Evolutionary conservation across 768 basidiomycete species (phyloP).

Genomic region (Russula griseocarnosa): DNA sequence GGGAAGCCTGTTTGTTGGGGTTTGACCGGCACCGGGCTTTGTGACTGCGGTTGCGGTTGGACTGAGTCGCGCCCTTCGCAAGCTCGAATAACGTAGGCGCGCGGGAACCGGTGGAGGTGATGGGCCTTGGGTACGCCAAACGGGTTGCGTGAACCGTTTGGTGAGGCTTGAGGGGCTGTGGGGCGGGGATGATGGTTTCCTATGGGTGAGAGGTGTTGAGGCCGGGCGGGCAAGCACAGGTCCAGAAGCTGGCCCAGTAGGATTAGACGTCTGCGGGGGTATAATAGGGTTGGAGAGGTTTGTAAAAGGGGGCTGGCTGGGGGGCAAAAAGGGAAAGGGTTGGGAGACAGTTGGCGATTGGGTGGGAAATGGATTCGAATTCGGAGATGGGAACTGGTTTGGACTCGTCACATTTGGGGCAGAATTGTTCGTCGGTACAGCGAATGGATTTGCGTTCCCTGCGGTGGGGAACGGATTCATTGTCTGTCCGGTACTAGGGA

Average conservation of each 20-base stretch:
- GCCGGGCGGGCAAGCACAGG: conserved; percentile 54
- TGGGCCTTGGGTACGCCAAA: conserved; percentile 71
- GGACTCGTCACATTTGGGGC: neutral
- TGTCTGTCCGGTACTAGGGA: conserved; percentile 6
- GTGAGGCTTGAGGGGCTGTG: conserved; percentile 74
- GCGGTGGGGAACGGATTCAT: conserved; percentile 19
- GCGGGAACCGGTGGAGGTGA: conserved; percentile 58
- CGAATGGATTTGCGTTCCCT: conserved; percentile 16
- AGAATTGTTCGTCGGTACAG: neutral
- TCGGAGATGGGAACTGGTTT: conserved; percentile 1
- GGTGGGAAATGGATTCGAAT: conserved; percentile 14
- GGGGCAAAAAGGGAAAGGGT: conserved; percentile 14
- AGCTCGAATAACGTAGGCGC: conserved; percentile 80
- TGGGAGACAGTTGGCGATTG: conserved; percentile 7
- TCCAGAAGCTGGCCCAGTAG: conserved; percentile 24
- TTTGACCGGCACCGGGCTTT: conserved; percentile 24
- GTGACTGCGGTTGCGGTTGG: conserved; percentile 7
- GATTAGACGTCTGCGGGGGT: conserved; percentile 27
- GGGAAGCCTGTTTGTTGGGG: conserved; percentile 24
- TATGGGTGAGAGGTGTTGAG: conserved; percentile 62
- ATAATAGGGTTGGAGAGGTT: conserved; percentile 12
- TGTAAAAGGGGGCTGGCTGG: conserved; percentile 1
- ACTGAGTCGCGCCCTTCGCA: conserved; percentile 14
- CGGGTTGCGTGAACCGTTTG: conserved; percentile 95
- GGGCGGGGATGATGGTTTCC: conserved; percentile 42